phyloP scores from a whole-genome alignment of 192 early-diverging fungal species.

The Coemansia sp. region DNA sequence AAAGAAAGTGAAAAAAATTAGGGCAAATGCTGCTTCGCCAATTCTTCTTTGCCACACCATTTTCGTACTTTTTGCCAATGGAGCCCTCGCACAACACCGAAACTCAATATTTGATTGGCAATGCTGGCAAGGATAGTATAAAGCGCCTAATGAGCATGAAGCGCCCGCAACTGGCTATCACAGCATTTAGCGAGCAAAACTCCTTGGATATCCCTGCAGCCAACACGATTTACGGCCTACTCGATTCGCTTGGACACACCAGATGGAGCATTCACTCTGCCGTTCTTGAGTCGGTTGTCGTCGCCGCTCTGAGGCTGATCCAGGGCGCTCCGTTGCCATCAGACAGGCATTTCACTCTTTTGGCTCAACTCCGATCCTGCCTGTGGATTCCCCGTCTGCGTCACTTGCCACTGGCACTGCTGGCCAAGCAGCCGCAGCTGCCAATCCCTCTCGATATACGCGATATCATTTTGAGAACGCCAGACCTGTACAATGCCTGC shows the following conservation, averaged over 20 bases:
- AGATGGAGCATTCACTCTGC: slow-evolving; percentile 30
- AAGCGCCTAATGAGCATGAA: slow-evolving; percentile 46
- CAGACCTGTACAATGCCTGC: slow-evolving; percentile 32
- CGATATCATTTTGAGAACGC: slow-evolving; percentile 16
- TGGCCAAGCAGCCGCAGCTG: slow-evolving; percentile 28
- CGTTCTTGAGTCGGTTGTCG: slow-evolving; percentile 24
- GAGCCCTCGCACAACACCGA: background rate
- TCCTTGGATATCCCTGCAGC: slow-evolving; percentile 40
- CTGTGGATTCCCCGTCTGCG: slow-evolving; percentile 29
- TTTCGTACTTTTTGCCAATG: background rate
- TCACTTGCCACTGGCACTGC: slow-evolving; percentile 39
- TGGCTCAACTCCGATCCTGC: slow-evolving; percentile 28
- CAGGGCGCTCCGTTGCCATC: slow-evolving; percentile 23
- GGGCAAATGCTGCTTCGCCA: background rate
- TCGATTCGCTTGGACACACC: slow-evolving; percentile 38
- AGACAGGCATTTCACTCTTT: slow-evolving; percentile 25
- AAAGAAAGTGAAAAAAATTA: background rate
- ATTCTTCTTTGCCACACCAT: no score
- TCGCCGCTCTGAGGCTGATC: slow-evolving; percentile 27
- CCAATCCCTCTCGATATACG: slow-evolving; percentile 31
- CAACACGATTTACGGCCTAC: slow-evolving; percentile 34
- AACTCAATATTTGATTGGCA: slow-evolving; percentile 18
- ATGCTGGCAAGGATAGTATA: slow-evolving; percentile 33
- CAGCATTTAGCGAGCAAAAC: slow-evolving; percentile 26
- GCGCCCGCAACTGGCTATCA: slow-evolving; percentile 32